Conservation (phyloP, 176 grass and related monocot species). For the Pharus latifolius region DNA sequence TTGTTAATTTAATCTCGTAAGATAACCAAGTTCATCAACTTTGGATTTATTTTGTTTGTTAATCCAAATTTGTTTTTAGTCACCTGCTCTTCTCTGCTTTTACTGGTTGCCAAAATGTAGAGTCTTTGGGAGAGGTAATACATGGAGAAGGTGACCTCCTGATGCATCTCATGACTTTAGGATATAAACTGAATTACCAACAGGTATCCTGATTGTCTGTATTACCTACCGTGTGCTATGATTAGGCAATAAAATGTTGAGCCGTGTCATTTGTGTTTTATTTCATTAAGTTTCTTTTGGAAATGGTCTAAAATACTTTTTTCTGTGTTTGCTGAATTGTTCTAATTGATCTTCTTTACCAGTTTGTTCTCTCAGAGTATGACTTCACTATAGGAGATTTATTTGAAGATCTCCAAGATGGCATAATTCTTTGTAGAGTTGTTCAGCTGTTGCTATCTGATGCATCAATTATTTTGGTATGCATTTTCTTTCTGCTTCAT, state of each 20-base stretch:
- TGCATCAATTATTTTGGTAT: conserved; percentile 43
- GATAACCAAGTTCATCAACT: background rate
- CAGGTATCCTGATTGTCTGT: conserved; percentile 32
- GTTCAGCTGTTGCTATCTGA: conserved; percentile 45
- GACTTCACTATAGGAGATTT: conserved; percentile 43
- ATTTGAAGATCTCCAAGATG: conserved; percentile 71
- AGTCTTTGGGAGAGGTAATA: conserved; percentile 53
- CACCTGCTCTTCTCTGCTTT: background rate
- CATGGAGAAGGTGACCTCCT: conserved; percentile 73
- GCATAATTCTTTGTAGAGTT: conserved; percentile 53
- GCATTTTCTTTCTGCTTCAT: background rate
- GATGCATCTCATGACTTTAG: conserved; percentile 38
- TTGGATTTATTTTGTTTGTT: background rate
- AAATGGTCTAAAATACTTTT: background rate
- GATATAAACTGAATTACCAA: conserved; percentile 46
- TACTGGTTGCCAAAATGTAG: conserved; percentile 27
- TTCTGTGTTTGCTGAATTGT: background rate
- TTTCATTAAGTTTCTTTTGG: background rate
- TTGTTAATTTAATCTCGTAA: conserved; percentile 30
- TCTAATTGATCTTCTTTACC: conserved; percentile 23
- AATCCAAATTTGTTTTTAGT: background rate
- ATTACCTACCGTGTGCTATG: background rate
- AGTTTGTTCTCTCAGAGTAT: conserved; percentile 51
- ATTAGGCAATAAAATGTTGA: background rate
- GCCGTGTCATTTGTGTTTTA: background rate